These are phyloP conservation scores for Apostasia ramifera DNA, from an alignment of 106 monocot genomes.

Conservation along the genomic window DNA sequence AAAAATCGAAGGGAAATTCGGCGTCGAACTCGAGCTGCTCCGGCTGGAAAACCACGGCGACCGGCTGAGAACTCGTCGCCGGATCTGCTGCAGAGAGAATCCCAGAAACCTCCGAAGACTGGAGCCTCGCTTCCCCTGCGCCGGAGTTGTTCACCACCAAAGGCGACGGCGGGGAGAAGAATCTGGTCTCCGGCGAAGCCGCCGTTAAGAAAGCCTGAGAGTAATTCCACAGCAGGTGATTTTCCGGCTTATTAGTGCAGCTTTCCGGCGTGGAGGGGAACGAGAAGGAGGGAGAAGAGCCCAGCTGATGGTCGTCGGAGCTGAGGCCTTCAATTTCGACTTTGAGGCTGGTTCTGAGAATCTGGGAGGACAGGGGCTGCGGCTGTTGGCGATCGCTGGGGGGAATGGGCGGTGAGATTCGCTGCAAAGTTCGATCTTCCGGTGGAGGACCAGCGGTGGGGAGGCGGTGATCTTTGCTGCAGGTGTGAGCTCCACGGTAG, in stretches of 20 bases:
- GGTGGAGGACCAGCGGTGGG: no score
- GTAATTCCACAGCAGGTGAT: not conserved
- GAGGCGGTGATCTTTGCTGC: conserved; percentile 7
- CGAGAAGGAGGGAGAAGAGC: not conserved
- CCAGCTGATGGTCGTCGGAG: not conserved
- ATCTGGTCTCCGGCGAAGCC: no score
- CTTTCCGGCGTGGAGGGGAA: not conserved
- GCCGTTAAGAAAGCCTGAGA: no score
- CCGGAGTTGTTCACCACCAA: no score
- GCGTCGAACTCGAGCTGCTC: not conserved
- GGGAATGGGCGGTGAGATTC: not conserved
- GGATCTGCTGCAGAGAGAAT: not conserved
- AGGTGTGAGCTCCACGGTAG: conserved; percentile 43
- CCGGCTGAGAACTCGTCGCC: not conserved
- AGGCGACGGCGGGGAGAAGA: no score
- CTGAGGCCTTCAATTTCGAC: not conserved
- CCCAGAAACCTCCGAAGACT: not conserved
- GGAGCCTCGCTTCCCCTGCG: no score
- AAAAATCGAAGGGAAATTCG: not conserved
- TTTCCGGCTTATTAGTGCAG: not conserved
- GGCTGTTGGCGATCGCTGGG: not conserved
- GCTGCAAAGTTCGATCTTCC: not conserved
- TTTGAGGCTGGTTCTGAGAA: not conserved
- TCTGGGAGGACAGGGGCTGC: not conserved
- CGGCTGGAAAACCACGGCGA: not conserved